Conservation (phyloP, 225 moss, liverwort and hornwort species). For the Lunularia cruciata region DNA sequence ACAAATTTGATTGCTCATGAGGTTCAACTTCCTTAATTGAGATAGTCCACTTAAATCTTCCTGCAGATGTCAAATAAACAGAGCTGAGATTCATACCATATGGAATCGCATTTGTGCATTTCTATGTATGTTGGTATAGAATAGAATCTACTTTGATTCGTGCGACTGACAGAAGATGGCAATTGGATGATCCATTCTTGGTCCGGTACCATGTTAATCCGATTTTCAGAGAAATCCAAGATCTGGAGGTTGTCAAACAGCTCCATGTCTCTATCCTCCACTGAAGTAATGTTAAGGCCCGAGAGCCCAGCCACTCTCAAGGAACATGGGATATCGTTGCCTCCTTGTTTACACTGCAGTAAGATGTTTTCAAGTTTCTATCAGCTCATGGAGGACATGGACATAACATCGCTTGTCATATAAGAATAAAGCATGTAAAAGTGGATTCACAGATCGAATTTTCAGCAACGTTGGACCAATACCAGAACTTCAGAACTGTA, state of each 20-base stretch:
- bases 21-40: slow-evolving; percentile 11
- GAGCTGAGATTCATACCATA: too few relatives aligned
- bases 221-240: slow-evolving; percentile 21
- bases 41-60: slow-evolving; percentile 8
- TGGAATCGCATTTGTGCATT: too few relatives aligned
- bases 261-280: slow-evolving; percentile 2
- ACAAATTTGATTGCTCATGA: slow-evolving; percentile 22
- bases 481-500: too few relatives aligned
- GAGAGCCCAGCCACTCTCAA: slow-evolving; percentile 15
- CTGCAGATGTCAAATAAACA: too few relatives aligned
- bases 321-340: slow-evolving; percentile 2
- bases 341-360: slow-evolving; percentile 22
- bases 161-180: too few relatives aligned
- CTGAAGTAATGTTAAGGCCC: slow-evolving; percentile 17
- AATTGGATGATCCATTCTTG: too few relatives aligned
- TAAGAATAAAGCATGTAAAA: too few relatives aligned
- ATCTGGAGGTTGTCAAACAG: slow-evolving; percentile 14
- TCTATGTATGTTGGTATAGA: too few relatives aligned
- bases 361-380: neutral
- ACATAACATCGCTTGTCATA: too few relatives aligned
- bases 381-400: neutral
- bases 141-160: too few relatives aligned
- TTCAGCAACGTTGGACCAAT: too few relatives aligned
- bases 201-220: slow-evolving; percentile 18
- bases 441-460: too few relatives aligned